Percentiles rank a stretch among this genome's conserved stretches.
Evolutionary conservation across 352 stramenopile genomes (phyloP).

Genomic region (Elongisporangium prolatum): DNA sequence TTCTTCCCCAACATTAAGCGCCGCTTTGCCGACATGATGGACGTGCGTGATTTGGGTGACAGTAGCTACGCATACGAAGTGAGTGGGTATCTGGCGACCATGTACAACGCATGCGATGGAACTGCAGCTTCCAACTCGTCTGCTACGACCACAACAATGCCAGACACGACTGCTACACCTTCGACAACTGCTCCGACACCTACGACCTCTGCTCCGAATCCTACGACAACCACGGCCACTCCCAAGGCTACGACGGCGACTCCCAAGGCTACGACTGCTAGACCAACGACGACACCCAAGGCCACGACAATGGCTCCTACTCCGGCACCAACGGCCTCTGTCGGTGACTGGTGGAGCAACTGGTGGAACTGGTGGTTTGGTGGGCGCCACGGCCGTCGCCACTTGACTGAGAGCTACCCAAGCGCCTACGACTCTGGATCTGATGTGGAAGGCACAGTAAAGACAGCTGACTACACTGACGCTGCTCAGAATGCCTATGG

Average conservation of each 20-base stretch:
- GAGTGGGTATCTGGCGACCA: slow-evolving; percentile 28
- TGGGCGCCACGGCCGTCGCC: background rate
- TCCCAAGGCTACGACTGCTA: slow-evolving; percentile 4
- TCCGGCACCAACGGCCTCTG: background rate
- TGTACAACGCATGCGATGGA: slow-evolving; percentile 39
- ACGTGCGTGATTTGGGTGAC: slow-evolving; percentile 33
- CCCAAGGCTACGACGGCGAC: slow-evolving; percentile 9
- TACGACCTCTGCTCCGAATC: slow-evolving; percentile 3
- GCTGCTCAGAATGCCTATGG: background rate
- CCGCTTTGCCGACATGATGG: slow-evolving; percentile 40
- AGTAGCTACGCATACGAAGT: slow-evolving; percentile 62
- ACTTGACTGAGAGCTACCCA: background rate
- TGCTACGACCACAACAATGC: background rate
- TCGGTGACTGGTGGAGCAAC: background rate
- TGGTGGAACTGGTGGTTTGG: background rate
- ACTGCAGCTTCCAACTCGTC: background rate
- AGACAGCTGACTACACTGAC: background rate
- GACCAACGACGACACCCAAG: slow-evolving; percentile 2
- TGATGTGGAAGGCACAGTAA: background rate
- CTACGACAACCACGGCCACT: slow-evolving; percentile 4
- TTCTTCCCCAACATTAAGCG: slow-evolving; percentile 35
- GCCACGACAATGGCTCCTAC: slow-evolving; percentile 1
- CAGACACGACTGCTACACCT: slow-evolving; percentile 1
- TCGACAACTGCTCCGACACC: background rate
- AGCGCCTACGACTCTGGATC: background rate